phyloP scores from a whole-genome alignment of 768 basidiomycete species.

The Mycena galopus region DNA sequence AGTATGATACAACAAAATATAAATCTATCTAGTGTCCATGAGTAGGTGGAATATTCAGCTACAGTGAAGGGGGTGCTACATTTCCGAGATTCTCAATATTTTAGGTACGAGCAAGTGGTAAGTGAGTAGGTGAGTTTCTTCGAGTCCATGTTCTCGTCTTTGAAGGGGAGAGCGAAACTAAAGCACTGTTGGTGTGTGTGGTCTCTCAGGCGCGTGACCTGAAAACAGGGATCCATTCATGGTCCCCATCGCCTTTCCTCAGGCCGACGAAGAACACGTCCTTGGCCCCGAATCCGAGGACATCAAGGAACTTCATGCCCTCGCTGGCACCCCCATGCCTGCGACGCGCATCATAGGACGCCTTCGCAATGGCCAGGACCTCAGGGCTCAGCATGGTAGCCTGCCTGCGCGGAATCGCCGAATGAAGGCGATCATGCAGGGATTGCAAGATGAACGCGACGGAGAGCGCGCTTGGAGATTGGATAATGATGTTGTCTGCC shows the following conservation, averaged over 20 bases:
- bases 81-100: not conserved
- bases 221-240: constrained; percentile 15
- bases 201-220: not conserved
- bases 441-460: constrained; percentile 14
- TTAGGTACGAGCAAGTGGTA: too few relatives aligned
- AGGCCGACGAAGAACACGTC: constrained; percentile 21
- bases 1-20: not conserved
- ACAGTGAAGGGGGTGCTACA: constrained; percentile 26
- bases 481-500: constrained; percentile 6
- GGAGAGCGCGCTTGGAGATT: not conserved
- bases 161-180: too few relatives aligned
- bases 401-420: not conserved
- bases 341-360: constrained; percentile 1
- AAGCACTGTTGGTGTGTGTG: not conserved
- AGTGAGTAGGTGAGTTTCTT: not conserved
- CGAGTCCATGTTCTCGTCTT: not conserved
- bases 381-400: not conserved
- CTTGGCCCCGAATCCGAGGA: constrained; percentile 18
- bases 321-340: not conserved
- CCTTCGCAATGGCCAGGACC: not conserved
- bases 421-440: constrained; percentile 27
- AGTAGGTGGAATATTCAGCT: not conserved
- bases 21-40: constrained; percentile 19
- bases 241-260: not conserved
- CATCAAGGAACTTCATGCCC: constrained; percentile 23